Conservation (phyloP, 176 grass and related monocot species). For the Thalia dealbata region DNA sequence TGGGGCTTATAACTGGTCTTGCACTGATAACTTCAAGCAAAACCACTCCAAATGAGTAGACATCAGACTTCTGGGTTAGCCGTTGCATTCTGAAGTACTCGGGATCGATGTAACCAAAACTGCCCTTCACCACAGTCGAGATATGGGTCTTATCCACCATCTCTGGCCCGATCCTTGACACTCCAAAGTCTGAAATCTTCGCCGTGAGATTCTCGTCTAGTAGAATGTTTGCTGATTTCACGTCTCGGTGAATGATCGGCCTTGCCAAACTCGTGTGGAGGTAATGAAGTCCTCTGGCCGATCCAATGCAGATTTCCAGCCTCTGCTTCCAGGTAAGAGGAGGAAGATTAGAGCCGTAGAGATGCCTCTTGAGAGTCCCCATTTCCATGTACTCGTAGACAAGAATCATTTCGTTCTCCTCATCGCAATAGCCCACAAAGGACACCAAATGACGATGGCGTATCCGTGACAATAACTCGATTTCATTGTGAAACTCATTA, state of each 20-base stretch:
- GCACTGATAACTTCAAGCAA: constrained; percentile 86
- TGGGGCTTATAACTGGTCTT: constrained; percentile 76
- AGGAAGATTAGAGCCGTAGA: constrained; percentile 74
- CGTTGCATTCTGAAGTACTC: constrained; percentile 84
- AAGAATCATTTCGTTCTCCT: constrained; percentile 94
- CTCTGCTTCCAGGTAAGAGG: constrained; percentile 75
- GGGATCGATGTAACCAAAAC: constrained; percentile 92
- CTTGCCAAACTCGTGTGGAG: constrained; percentile 79
- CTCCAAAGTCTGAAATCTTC: constrained; percentile 77
- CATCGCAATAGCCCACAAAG: constrained; percentile 85
- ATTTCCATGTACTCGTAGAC: constrained; percentile 98
- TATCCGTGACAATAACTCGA: constrained; percentile 69
- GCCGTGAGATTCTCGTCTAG: constrained; percentile 87
- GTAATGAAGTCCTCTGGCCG: constrained; percentile 85
- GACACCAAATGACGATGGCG: constrained; percentile 88
- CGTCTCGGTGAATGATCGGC: constrained; percentile 92
- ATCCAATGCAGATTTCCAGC: constrained; percentile 88
- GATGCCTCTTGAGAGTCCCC: constrained; percentile 75
- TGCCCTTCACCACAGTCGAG: constrained; percentile 90
- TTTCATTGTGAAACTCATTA: constrained; percentile 86
- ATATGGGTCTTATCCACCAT: constrained; percentile 93
- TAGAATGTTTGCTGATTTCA: constrained; percentile 94
- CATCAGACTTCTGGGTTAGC: constrained; percentile 87
- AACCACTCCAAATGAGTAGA: constrained; percentile 88
- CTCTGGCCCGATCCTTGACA: constrained; percentile 83